Evolutionary conservation across 257 asterid species (phyloP).

Genomic region (Penstemon barbatus): DNA sequence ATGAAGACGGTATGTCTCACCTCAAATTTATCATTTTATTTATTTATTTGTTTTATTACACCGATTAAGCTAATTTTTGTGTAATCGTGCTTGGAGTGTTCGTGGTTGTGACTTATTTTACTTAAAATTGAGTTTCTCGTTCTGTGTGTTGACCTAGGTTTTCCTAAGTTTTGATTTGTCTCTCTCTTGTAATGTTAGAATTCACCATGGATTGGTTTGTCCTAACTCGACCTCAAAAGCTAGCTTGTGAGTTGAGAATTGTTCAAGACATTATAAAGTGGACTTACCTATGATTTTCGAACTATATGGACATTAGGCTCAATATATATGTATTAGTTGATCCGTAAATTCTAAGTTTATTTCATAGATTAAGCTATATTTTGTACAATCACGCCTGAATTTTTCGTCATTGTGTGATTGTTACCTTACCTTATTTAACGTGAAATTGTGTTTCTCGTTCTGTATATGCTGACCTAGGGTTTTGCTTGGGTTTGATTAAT

Average conservation of each 20-base stretch:
- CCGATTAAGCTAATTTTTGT: neutral
- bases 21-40: neutral
- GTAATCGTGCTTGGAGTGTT: neutral
- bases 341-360: neutral
- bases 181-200: too few species aligned
- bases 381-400: neutral
- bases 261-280: too few species aligned
- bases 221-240: too few species aligned
- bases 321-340: too few species aligned
- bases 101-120: too few species aligned
- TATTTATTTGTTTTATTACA: neutral
- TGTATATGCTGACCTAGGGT: neutral
- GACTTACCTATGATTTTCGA: too few species aligned
- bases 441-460: neutral
- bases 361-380: neutral
- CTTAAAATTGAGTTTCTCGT: too few species aligned
- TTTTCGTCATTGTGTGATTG: neutral
- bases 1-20: slow-evolving; percentile 60
- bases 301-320: too few species aligned
- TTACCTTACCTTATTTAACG: neutral
- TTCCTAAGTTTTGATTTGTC: too few species aligned
- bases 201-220: too few species aligned
- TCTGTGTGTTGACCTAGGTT: too few species aligned
- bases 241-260: too few species aligned
- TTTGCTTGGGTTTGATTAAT: neutral